Base-by-base conservation (phyloP, 805 yeast genomes). In the Candida morakotiae region DNA sequence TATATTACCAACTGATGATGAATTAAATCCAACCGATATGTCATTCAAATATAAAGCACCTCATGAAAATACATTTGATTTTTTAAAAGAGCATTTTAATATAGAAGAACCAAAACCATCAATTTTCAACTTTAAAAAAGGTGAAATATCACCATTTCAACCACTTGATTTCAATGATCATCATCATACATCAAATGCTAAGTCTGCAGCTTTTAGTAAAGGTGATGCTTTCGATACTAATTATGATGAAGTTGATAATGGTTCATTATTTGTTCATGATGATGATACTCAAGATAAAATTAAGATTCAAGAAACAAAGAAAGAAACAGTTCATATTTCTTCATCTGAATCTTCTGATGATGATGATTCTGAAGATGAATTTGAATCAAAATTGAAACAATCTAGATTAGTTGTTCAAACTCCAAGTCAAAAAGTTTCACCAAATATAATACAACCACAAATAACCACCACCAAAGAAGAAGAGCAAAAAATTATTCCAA, bases 321-420 rank as follows among this genome's bases (percentile, higher is more conserved):
- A 5, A 9, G 9, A 24, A 5, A 24, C 27, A 11, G 9, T 9
- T 11, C 52, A 8, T 20, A 46, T 39, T 10, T 51, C 55, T 5
- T 43, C 53, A 2, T 42, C 44, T 4, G 48, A 36, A 9, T 38
- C 41, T 15, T 33, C 35, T 9, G 42, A 39, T 25, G 41, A 38
- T 9, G 33, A 16, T 21, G 45, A 37, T 26, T 36, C 40, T n/a
- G 35, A 28, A 5, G 37, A 35, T 23, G 33, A 26, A n/a, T 25
- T 23, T 8, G 34, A 14, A 13, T 18, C 9, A 3, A 34, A 33
- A 19, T 21, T 18, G 5, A 38, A 35, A 6, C 34, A 16, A 31
- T 38, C 46, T 4, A 31, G 41, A 31, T 37, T 43, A 28, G 41
- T 43, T 2, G 39, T 41, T 8, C 31, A 38, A n/a, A 27, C 33